phyloP scores from a whole-genome alignment of 441 rosid species.

The Jatropha multifida region DNA sequence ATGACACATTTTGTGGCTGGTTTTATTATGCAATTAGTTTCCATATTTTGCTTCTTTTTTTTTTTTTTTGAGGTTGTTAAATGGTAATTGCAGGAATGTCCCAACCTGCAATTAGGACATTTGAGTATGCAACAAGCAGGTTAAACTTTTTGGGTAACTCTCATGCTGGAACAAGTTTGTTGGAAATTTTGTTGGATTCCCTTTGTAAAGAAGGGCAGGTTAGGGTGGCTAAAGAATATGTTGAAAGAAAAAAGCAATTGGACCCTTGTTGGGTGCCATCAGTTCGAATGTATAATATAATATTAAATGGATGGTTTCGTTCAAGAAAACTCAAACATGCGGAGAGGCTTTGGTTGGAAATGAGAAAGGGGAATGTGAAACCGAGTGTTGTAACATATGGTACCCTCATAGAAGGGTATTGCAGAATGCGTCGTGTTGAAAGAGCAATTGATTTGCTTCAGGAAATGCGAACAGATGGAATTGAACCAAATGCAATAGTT shows the following conservation, averaged over 20 bases:
- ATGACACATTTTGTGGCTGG: constrained; percentile 3
- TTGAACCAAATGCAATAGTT: constrained; percentile 54
- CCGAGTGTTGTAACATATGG: constrained; percentile 77
- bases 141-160: constrained; percentile 31
- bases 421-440: constrained; percentile 62
- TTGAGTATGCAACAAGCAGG: constrained; percentile 51
- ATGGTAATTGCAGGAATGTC: constrained; percentile 51
- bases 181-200: constrained; percentile 77
- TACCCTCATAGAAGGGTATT: constrained; percentile 78
- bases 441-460: constrained; percentile 62
- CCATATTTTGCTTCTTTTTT: neutral
- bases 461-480: constrained; percentile 66
- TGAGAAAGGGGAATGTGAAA: constrained; percentile 50
- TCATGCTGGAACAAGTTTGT: constrained; percentile 39
- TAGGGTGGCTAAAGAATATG: constrained; percentile 51
- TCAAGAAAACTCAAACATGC: constrained; percentile 64
- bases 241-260: constrained; percentile 34
- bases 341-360: constrained; percentile 67
- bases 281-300: constrained; percentile 55
- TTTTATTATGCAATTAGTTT: constrained; percentile 5
- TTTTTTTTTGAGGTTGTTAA: neutral
- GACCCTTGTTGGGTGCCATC: constrained; percentile 54
- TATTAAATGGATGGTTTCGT: constrained; percentile 82
- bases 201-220: constrained; percentile 80
- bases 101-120: constrained; percentile 56